Evolutionary conservation across 306 rosid genomes (phyloP).

Genomic region (Pterocarpus macrocarpus): DNA sequence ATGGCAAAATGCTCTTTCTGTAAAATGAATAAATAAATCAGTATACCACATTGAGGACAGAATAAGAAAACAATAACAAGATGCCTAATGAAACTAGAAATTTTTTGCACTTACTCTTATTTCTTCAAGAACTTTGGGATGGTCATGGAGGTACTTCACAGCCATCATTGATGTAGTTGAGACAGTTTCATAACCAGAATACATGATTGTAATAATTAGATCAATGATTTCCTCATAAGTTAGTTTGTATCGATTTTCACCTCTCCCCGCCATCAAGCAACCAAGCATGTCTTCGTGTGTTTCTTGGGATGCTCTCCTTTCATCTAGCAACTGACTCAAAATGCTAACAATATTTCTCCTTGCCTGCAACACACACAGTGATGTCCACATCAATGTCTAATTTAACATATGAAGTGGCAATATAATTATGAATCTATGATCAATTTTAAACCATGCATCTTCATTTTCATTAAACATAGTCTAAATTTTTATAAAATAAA

Average conservation of each 20-base stretch:
- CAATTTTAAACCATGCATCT: background rate
- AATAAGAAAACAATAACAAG: background rate
- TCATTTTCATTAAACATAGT: background rate
- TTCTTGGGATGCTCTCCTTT: slow-evolving; percentile 72
- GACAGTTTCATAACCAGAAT: slow-evolving; percentile 98
- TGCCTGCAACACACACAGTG: slow-evolving; percentile 60
- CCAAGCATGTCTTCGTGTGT: slow-evolving; percentile 79
- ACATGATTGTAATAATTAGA: slow-evolving; percentile 82
- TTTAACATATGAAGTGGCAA: background rate
- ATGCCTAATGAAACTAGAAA: background rate
- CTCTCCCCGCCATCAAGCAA: slow-evolving; percentile 65
- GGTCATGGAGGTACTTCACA: slow-evolving; percentile 91
- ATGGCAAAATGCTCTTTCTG: slow-evolving; percentile 91
- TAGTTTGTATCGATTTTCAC: slow-evolving; percentile 65
- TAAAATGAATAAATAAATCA: background rate
- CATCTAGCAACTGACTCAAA: slow-evolving; percentile 66
- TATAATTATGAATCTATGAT: background rate
- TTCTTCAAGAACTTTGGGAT: slow-evolving; percentile 84
- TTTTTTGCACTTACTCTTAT: slow-evolving; percentile 75
- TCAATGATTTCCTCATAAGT: slow-evolving; percentile 88
- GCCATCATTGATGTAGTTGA: slow-evolving; percentile 99
- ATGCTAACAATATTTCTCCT: slow-evolving; percentile 76
- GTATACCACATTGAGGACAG: slow-evolving; percentile 26
- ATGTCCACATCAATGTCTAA: background rate
- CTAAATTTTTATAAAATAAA: background rate